phyloP scores from a whole-genome alignment of 2,329 filamentous ascomycete species.

The Hypocreales sp. region DNA sequence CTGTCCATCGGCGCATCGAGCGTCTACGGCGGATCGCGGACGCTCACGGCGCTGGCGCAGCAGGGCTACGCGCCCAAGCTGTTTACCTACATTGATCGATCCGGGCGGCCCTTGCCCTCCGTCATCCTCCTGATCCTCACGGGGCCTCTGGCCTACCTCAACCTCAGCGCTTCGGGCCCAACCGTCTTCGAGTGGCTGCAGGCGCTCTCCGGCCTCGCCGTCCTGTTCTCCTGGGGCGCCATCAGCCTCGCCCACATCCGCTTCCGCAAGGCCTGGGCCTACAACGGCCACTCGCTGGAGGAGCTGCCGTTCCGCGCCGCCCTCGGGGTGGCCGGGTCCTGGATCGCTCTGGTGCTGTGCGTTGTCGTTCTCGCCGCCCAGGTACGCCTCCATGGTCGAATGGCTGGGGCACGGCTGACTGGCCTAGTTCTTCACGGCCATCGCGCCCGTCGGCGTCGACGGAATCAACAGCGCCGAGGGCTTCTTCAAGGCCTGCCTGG shows the following conservation, averaged over 20 bases:
- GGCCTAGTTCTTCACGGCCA: slow-evolving; percentile 31
- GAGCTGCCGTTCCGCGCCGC: slow-evolving; percentile 48
- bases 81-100: slow-evolving; percentile 37
- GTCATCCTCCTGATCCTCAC: slow-evolving; percentile 29
- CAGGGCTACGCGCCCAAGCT: slow-evolving; percentile 38
- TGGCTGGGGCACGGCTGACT: neutral
- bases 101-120: slow-evolving; percentile 32
- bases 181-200: slow-evolving; percentile 49
- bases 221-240: slow-evolving; percentile 50
- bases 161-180: slow-evolving; percentile 26
- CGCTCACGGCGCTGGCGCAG: slow-evolving; percentile 37
- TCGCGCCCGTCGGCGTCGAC: slow-evolving; percentile 18
- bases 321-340: slow-evolving; percentile 47
- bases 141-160: slow-evolving; percentile 31
- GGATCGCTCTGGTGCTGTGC: slow-evolving; percentile 41
- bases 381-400: slow-evolving; percentile 11
- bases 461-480: slow-evolving; percentile 25
- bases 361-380: slow-evolving; percentile 35
- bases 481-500: slow-evolving; percentile 42
- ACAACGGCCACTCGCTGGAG: slow-evolving; percentile 42
- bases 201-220: slow-evolving; percentile 44
- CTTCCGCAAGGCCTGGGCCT: slow-evolving; percentile 46
- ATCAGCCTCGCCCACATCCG: slow-evolving; percentile 52
- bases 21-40: slow-evolving; percentile 40
- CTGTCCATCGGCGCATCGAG: slow-evolving; percentile 37